These are phyloP conservation scores for Ceratocystis destructans DNA, from an alignment of 2,329 filamentous ascomycete species.

Conservation along the genomic window DNA sequence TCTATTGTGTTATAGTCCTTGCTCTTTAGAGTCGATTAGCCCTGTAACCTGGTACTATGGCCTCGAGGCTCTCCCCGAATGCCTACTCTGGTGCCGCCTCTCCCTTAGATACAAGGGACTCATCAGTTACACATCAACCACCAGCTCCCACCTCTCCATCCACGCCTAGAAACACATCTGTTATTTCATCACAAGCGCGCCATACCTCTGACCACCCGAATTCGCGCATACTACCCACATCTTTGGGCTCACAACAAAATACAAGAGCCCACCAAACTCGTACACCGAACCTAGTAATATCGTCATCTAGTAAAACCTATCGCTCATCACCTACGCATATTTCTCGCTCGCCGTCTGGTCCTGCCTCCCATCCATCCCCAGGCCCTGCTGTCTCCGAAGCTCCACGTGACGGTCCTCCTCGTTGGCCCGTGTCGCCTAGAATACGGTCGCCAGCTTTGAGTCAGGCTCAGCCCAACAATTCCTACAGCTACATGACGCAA, in stretches of 20 bases:
- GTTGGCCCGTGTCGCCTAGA: conserved; percentile 67
- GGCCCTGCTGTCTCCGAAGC: conserved; percentile 12
- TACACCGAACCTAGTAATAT: conserved; percentile 31
- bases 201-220: conserved; percentile 37
- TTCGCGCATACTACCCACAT: neutral
- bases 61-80: conserved; percentile 12
- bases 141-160: conserved; percentile 28
- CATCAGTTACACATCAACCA: conserved; percentile 34
- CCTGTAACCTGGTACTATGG: conserved; percentile 10
- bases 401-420: conserved; percentile 29
- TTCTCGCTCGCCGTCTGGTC: conserved; percentile 40
- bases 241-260: conserved; percentile 30
- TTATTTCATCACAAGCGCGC: conserved; percentile 39
- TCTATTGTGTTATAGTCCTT: neutral
- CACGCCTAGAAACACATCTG: conserved; percentile 27
- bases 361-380: conserved; percentile 24
- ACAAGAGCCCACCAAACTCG: conserved; percentile 46
- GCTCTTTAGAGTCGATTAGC: neutral
- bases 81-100: conserved; percentile 23
- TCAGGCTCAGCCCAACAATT: neutral
- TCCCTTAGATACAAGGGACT: conserved; percentile 32
- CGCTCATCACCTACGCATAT: neutral
- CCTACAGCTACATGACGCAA: conserved; percentile 13
- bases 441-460: conserved; percentile 48
- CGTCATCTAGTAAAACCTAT: neutral